phyloP scores from a whole-genome alignment of 1,139 yeast species.

The Hansenula lynferdii region DNA sequence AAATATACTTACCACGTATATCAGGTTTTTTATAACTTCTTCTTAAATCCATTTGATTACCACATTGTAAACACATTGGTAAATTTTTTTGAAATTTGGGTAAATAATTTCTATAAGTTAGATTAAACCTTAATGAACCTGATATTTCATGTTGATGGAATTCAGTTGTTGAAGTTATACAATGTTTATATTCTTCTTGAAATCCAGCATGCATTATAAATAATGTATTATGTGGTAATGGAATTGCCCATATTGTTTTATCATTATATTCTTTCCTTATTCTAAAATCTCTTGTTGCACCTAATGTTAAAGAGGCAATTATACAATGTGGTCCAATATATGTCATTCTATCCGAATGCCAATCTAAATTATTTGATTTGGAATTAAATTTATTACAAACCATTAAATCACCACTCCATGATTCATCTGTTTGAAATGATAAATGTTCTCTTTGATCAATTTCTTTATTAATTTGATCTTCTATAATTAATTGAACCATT shows the following conservation, averaged over 20 bases:
- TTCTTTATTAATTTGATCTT: slow-evolving; percentile 37
- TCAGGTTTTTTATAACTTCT: slow-evolving; percentile 39
- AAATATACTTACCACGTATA: slow-evolving; percentile 45
- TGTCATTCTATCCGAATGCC: slow-evolving; percentile 71
- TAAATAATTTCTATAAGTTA: slow-evolving; percentile 58
- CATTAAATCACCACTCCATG: slow-evolving; percentile 51
- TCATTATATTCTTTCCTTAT: slow-evolving; percentile 35
- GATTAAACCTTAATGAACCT: slow-evolving; percentile 48
- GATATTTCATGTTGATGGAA: slow-evolving; percentile 41
- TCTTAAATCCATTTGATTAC: slow-evolving; percentile 40
- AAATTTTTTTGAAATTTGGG: slow-evolving; percentile 28
- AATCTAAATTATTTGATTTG: slow-evolving; percentile 50
- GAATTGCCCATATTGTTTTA: slow-evolving; percentile 41
- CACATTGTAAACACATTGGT: slow-evolving; percentile 50
- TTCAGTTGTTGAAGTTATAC: slow-evolving; percentile 35
- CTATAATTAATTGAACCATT: slow-evolving; percentile 36
- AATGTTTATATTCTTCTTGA: slow-evolving; percentile 67
- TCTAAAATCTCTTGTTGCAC: slow-evolving; percentile 63
- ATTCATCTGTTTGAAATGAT: slow-evolving; percentile 29
- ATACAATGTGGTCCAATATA: slow-evolving; percentile 65
- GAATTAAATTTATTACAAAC: slow-evolving; percentile 52
- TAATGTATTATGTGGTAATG: slow-evolving; percentile 60
- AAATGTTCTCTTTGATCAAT: slow-evolving; percentile 24
- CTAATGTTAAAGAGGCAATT: slow-evolving; percentile 62
- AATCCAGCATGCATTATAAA: slow-evolving; percentile 72